Conservation (phyloP, 2,329 filamentous ascomycete species). For the Ophiostoma sp. region DNA sequence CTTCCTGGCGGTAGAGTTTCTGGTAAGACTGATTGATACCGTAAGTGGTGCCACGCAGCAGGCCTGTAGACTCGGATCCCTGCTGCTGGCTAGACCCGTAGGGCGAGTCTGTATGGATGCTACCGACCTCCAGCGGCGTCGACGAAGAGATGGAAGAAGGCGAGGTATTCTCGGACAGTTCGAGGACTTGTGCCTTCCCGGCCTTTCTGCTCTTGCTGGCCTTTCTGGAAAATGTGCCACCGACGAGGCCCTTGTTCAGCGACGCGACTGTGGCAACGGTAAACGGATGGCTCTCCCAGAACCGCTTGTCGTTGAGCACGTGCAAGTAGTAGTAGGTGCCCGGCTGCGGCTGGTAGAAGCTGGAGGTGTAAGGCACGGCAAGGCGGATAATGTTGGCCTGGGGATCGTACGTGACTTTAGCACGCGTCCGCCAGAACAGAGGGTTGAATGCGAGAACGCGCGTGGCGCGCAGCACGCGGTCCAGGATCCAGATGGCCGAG, state of each 20-base stretch:
- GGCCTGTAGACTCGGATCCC: not conserved
- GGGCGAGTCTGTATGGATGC: not conserved
- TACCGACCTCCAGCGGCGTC: slow-evolving; percentile 10
- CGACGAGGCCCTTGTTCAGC: slow-evolving; percentile 11
- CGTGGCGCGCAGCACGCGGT: slow-evolving; percentile 32
- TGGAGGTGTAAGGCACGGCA: slow-evolving; percentile 20
- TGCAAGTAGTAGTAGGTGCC: slow-evolving; percentile 46
- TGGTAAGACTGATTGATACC: slow-evolving; percentile 15
- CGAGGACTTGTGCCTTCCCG: slow-evolving; percentile 2
- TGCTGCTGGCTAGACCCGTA: not conserved
- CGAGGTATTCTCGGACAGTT: slow-evolving; percentile 11
- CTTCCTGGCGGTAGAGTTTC: not conserved
- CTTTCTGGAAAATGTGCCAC: not conserved
- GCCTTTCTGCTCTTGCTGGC: not conserved
- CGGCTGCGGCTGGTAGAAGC: slow-evolving; percentile 30
- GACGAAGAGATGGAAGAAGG: not conserved
- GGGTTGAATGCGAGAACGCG: slow-evolving; percentile 17
- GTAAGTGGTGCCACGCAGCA: slow-evolving; percentile 15
- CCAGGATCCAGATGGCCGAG: slow-evolving; percentile 27
- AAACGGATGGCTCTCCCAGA: slow-evolving; percentile 50
- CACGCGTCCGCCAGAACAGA: slow-evolving; percentile 19
- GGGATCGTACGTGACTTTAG: slow-evolving; percentile 21
- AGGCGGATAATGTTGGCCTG: slow-evolving; percentile 24
- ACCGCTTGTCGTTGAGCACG: slow-evolving; percentile 37
- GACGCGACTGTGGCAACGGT: slow-evolving; percentile 36